These are phyloP conservation scores for Fibroporia radiculosa DNA, from an alignment of 768 basidiomycete species.

Conservation along the genomic window DNA sequence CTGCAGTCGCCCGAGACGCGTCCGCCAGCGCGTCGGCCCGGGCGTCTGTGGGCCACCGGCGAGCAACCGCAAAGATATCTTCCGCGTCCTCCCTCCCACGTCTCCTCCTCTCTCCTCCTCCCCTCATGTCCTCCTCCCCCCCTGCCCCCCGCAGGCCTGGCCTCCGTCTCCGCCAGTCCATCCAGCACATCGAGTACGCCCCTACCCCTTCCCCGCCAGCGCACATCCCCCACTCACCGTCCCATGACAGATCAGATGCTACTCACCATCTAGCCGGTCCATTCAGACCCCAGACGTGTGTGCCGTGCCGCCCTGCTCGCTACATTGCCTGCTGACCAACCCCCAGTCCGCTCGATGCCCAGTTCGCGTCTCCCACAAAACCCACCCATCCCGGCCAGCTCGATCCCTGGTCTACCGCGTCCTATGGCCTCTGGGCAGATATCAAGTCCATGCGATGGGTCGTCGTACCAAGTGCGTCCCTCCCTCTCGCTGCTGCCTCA, in stretches of 20 bases:
- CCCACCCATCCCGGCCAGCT: neutral
- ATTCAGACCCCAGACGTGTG: constrained; percentile 58
- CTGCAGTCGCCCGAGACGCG: neutral
- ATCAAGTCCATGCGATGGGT: constrained; percentile 59
- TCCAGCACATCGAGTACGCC: constrained; percentile 21
- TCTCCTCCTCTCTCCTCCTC: neutral
- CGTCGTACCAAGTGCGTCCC: constrained; percentile 54
- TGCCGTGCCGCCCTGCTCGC: constrained; percentile 3
- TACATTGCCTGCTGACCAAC: neutral
- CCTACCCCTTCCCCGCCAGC: constrained; percentile 6
- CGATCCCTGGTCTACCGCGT: constrained; percentile 14
- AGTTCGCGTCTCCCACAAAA: neutral
- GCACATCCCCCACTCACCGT: constrained; percentile 13
- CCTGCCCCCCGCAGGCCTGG: neutral
- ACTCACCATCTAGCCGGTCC: constrained; percentile 55
- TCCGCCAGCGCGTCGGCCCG: neutral
- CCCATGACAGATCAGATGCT: constrained; percentile 43
- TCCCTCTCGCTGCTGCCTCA: neutral
- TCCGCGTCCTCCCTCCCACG: neutral
- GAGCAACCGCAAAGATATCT: neutral
- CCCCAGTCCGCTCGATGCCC: constrained; percentile 15
- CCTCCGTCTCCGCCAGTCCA: constrained; percentile 8
- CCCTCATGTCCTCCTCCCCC: constrained; percentile 5
- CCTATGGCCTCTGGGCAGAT: constrained; percentile 42
- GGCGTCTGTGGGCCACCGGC: neutral